These are phyloP conservation scores for Ganoderma sinense DNA, from an alignment of 1,284 basidiomycete species.

Conservation along the genomic window DNA sequence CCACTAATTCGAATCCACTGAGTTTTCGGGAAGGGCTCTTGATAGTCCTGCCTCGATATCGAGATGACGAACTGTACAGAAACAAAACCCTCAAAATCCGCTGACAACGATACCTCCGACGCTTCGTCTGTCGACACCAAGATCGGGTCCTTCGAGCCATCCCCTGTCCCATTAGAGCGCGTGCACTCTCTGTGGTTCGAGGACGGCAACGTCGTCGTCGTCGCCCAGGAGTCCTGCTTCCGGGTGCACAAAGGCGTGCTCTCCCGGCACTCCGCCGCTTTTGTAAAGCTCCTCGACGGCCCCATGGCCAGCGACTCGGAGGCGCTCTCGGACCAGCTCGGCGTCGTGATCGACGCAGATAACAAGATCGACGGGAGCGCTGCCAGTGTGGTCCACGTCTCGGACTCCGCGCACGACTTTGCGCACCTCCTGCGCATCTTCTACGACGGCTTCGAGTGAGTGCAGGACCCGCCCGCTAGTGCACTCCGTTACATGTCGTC, in stretches of 20 bases:
- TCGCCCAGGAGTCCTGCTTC: constrained; percentile 1
- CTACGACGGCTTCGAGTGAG: neutral
- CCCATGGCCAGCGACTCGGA: neutral
- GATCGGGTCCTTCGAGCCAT: neutral
- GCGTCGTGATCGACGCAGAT: neutral
- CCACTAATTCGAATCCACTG: neutral
- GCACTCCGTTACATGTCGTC: neutral
- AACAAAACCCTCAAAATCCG: neutral
- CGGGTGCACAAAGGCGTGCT: constrained; percentile 12
- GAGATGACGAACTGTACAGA: neutral
- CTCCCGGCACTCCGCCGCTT: neutral
- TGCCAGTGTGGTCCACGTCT: neutral
- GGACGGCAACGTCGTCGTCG: constrained; percentile 16
- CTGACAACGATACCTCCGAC: neutral
- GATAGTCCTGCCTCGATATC: too few species aligned
- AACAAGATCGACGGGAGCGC: constrained; percentile 3
- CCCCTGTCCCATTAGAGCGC: neutral
- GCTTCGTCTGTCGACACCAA: neutral
- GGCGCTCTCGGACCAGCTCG: neutral
- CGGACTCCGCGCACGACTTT: neutral
- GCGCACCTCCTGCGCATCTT: constrained; percentile 1
- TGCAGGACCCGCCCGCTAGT: too few species aligned
- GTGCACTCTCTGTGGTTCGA: constrained; percentile 12
- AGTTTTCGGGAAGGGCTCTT: neutral
- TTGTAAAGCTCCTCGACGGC: neutral